A percentile compares a stretch with the other conserved stretches of the same genome.
Evolutionary conservation across 2,329 filamentous ascomycete genomes (phyloP).

Genomic region (Didymella pinodella): DNA sequence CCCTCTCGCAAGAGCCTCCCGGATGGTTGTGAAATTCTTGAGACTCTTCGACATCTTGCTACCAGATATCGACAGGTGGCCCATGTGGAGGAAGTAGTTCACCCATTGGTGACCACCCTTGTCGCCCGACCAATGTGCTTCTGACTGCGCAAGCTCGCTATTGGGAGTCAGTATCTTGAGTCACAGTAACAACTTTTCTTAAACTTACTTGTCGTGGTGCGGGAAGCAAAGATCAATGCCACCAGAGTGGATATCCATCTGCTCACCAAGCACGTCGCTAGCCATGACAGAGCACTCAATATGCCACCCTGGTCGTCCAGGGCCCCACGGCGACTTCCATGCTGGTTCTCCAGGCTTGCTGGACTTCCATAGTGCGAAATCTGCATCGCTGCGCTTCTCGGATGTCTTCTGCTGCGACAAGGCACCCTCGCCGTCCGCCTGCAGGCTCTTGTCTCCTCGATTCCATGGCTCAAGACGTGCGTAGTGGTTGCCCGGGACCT

Average conservation of each 20-base stretch:
- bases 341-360: conserved; percentile 90
- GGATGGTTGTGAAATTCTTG: conserved; percentile 95
- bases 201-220: conserved; percentile 69
- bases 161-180: conserved; percentile 5
- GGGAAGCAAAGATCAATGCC: conserved; percentile 90
- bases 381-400: conserved; percentile 77
- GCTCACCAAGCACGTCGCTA: conserved; percentile 80
- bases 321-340: conserved; percentile 88
- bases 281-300: conserved; percentile 98
- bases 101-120: conserved; percentile 74
- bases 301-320: conserved; percentile 91
- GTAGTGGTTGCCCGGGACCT: conserved; percentile 78
- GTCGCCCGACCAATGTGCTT: conserved; percentile 74
- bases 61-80: conserved; percentile 86
- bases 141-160: conserved; percentile 81
- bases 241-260: conserved; percentile 92
- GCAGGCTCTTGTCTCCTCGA: conserved; percentile 80
- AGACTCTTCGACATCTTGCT: conserved; percentile 96
- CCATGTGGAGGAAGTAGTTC: conserved; percentile 96
- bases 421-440: conserved; percentile 89
- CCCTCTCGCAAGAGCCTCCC: conserved; percentile 74
- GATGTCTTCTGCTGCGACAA: conserved; percentile 64
- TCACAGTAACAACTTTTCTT: not conserved
- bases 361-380: conserved; percentile 94
- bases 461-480: conserved; percentile 86